Conservation (phyloP, 2,329 filamentous ascomycete genomes). For the Aspergillus aculeatus region DNA sequence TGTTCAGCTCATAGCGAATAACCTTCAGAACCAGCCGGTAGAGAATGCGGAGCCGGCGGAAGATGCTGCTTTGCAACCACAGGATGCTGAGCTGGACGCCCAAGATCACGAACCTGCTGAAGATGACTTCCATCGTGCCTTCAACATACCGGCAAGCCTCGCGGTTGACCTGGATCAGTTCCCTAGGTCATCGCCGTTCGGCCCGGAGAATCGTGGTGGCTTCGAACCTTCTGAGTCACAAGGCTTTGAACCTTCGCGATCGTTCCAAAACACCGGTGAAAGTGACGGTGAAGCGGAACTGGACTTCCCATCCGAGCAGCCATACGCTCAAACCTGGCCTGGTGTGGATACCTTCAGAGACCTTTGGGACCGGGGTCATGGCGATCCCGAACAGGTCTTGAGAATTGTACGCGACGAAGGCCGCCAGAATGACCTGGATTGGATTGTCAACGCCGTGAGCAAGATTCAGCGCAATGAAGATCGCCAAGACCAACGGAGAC, state of each 20-base stretch:
- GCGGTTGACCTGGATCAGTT: constrained; percentile 6
- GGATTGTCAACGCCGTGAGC: constrained; percentile 58
- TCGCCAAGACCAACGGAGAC: neutral
- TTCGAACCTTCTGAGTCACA: constrained; percentile 1
- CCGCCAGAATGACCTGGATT: constrained; percentile 57
- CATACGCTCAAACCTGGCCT: constrained; percentile 20
- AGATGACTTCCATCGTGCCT: constrained; percentile 8
- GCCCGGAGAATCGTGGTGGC: neutral
- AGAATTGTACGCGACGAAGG: constrained; percentile 62
- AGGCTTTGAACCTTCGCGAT: neutral
- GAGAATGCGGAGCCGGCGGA: constrained; percentile 17
- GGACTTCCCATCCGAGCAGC: constrained; percentile 6
- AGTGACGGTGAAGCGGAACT: constrained; percentile 11
- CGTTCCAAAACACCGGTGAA: constrained; percentile 7
- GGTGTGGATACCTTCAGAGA: constrained; percentile 52
- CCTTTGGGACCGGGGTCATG: constrained; percentile 59
- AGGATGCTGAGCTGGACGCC: constrained; percentile 9
- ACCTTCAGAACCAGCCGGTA: constrained; percentile 28
- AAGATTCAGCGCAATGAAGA: constrained; percentile 21
- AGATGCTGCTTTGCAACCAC: constrained; percentile 12
- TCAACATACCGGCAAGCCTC: constrained; percentile 9
- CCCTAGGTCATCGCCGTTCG: constrained; percentile 12
- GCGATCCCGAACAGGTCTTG: constrained; percentile 59
- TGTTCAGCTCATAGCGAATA: constrained; percentile 45
- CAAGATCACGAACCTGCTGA: constrained; percentile 11